These are phyloP conservation scores for Oryza officinalis DNA, from an alignment of 176 grass and related monocot species.

Conservation along the genomic window DNA sequence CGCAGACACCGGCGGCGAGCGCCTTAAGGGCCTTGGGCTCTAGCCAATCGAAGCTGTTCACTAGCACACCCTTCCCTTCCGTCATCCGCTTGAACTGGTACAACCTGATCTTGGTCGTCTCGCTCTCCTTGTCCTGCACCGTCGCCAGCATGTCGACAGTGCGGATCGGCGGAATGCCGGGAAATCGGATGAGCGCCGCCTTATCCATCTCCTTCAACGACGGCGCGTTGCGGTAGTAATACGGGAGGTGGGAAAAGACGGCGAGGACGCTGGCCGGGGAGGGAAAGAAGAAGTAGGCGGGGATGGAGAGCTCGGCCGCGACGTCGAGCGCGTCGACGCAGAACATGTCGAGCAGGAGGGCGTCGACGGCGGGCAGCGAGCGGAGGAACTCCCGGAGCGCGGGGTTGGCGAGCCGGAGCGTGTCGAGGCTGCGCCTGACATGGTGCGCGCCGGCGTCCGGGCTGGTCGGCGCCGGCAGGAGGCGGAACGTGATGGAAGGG, in stretches of 20 bases:
- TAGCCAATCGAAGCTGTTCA: slow-evolving; percentile 59
- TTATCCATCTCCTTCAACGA: slow-evolving; percentile 44
- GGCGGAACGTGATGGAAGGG: slow-evolving; percentile 43
- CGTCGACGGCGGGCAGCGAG: no score
- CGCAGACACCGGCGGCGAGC: slow-evolving; percentile 35
- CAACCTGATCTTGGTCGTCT: slow-evolving; percentile 10
- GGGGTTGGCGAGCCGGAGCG: neutral
- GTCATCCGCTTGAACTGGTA: slow-evolving; percentile 33
- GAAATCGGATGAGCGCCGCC: slow-evolving; percentile 17
- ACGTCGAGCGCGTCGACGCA: slow-evolving; percentile 55
- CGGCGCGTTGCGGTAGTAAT: neutral
- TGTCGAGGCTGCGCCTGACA: slow-evolving; percentile 19
- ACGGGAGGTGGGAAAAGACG: slow-evolving; percentile 38
- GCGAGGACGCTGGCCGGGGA: slow-evolving; percentile 40
- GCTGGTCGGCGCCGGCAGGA: slow-evolving; percentile 31
- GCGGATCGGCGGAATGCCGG: slow-evolving; percentile 44
- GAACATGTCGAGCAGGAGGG: slow-evolving; percentile 64
- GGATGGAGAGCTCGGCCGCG: slow-evolving; percentile 47
- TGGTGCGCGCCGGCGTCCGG: slow-evolving; percentile 24
- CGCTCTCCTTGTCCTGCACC: slow-evolving; percentile 27
- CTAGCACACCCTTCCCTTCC: slow-evolving; percentile 42
- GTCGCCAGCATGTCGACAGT: slow-evolving; percentile 28
- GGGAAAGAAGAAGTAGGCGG: slow-evolving; percentile 43
- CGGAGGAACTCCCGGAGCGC: no score
- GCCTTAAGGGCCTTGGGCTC: slow-evolving; percentile 37